A percentile compares a stretch with the other conserved stretches of the same genome.
Conservation (phyloP, 176 grass and related monocot genomes). For the Lolium perenne region DNA sequence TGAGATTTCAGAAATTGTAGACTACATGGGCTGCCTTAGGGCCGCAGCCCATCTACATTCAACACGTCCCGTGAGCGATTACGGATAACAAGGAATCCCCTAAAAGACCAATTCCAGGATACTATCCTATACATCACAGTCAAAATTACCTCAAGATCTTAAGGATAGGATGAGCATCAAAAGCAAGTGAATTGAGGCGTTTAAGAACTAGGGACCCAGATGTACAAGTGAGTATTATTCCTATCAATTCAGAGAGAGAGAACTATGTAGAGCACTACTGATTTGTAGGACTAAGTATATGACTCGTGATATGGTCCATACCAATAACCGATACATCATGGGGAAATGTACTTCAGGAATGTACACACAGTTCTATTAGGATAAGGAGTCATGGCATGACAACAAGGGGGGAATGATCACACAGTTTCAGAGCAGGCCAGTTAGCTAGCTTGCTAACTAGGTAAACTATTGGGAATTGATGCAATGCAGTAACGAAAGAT, state of each 20-base stretch:
- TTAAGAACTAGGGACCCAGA: neutral
- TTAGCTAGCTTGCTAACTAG: neutral
- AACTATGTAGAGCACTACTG: neutral
- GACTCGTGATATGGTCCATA: neutral
- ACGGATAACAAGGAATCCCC: too few species aligned
- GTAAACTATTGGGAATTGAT: conserved; percentile 16
- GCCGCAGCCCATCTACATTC: too few species aligned
- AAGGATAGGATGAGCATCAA: neutral
- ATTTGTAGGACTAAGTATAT: conserved; percentile 5
- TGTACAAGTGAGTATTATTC: neutral
- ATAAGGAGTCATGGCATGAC: neutral
- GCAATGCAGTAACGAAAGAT: neutral
- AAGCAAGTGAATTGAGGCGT: neutral
- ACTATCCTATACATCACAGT: too few species aligned
- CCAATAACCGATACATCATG: neutral
- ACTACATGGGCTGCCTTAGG: too few species aligned
- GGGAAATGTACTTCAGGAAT: neutral
- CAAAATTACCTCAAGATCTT: too few species aligned
- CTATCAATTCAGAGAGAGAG: neutral
- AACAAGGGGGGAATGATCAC: neutral
- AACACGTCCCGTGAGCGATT: too few species aligned
- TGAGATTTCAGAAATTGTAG: too few species aligned
- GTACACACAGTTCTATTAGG: neutral
- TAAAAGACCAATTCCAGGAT: too few species aligned
- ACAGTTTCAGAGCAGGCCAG: conserved; percentile 23